Evolutionary conservation across 2,329 filamentous ascomycete genomes (phyloP), one percentile per base, ranked within the genome.

Genomic region (Penicillium sumatraense): DNA sequence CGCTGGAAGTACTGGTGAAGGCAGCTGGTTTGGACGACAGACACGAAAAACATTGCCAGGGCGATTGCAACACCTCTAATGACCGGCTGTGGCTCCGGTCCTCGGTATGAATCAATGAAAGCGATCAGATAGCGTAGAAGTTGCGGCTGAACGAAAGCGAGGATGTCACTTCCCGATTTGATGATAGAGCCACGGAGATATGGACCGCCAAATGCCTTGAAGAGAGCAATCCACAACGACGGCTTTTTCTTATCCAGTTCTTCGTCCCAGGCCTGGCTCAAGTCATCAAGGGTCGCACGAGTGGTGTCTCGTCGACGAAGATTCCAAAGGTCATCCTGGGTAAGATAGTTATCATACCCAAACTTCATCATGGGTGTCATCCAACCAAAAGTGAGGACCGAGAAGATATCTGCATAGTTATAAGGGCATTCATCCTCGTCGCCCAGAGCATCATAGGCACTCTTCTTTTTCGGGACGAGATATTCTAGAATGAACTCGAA

Each of bases 301-400:
- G 93, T 96, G 29, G 89, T 89, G 70, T 98, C 93, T 56, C 83
- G 80, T 68, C 86, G 88, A 36, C 92, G 86, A 54, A 99, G 80
- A 57, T 91, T 93, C 96, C 96, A 99, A 21, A 99, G 82, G 73
- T 99, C 93, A 60, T 97, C 91, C 72, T 98, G 92, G 1, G 92
- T 96, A 58, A 99, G 81, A 72, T 87, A 99, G 56, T 93, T 86
- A 69, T 89, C 90, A 79, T 99, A 98, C 1, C 95, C 95, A 69
- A 89, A 89, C 70, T 87, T 92, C 95, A 99, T 99, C 84, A 99
- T 79, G 0, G 95, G 93, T 0, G 95, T 98, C 93, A 99, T 97
- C 95, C 95, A 99, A 51, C 89, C 88, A 74, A 99, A 99, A 0
- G 93, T 96, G 42, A 99, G 82, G 48, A 90, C 86, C 3, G 93